Conservation (phyloP, 345 rosid genomes). For the Triadica sebifera region DNA sequence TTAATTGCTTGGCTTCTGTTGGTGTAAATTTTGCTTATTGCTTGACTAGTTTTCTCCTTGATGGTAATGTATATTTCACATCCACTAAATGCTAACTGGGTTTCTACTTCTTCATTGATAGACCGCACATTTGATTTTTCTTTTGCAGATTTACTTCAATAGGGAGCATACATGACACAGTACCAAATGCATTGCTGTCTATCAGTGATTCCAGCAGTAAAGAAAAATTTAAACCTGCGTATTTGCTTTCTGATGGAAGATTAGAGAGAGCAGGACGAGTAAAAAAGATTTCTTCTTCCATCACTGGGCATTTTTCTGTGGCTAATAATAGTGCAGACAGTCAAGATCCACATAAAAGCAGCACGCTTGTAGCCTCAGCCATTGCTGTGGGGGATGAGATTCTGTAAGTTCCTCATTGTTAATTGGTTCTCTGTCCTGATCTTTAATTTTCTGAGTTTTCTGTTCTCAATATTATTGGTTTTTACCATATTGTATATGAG, state of each 20-base stretch:
- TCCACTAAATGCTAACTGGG: not conserved
- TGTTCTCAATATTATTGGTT: not conserved
- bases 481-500: not conserved
- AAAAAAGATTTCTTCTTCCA: conserved; percentile 46
- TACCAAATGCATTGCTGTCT: conserved; percentile 74
- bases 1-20: conserved; percentile 7
- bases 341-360: conserved; percentile 39
- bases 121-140: conserved; percentile 8
- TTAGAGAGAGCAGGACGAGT: conserved; percentile 96
- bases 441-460: not conserved
- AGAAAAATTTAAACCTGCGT: conserved; percentile 86
- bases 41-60: not conserved
- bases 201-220: conserved; percentile 41
- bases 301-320: conserved; percentile 17
- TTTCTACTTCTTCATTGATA: conserved; percentile 3
- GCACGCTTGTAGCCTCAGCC: conserved; percentile 58
- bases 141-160: conserved; percentile 83
- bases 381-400: conserved; percentile 96
- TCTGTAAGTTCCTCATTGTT: conserved; percentile 67
- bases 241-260: conserved; percentile 94
- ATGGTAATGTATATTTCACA: conserved; percentile 1
- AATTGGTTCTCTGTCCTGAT: conserved; percentile 13
- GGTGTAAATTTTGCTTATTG: conserved; percentile 1
- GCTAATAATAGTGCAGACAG: conserved; percentile 36
- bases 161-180: conserved; percentile 90